phyloP scores from a whole-genome alignment of 2,329 filamentous ascomycete genomes.

The Rhynchosporium secalis region DNA sequence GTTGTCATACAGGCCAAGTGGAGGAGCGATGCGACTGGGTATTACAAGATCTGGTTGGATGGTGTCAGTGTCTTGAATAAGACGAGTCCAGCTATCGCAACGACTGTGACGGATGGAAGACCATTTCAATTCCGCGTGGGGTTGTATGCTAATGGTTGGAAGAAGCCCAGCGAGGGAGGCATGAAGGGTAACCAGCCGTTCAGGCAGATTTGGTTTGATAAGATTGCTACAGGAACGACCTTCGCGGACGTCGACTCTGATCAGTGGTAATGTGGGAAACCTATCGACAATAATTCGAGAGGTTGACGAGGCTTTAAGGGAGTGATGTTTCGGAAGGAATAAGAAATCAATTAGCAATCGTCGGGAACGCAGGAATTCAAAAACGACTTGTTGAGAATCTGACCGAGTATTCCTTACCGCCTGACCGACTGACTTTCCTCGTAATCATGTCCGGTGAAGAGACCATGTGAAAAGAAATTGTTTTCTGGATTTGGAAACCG shows the following conservation, averaged over 20 bases:
- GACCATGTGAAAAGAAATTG: no score
- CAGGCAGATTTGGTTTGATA: conserved; percentile 52
- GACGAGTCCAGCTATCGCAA: conserved; percentile 41
- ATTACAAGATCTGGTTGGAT: conserved; percentile 50
- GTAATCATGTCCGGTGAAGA: no score
- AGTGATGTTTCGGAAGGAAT: no score
- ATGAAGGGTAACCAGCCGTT: conserved; percentile 45
- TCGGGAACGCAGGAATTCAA: no score
- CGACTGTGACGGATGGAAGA: conserved; percentile 47
- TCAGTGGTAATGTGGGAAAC: conserved; percentile 26
- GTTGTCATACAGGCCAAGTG: conserved; percentile 49
- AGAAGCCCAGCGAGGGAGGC: conserved; percentile 42
- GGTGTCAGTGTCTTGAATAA: conserved; percentile 47
- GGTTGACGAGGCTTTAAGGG: no score
- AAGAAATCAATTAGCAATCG: no score
- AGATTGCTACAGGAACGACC: conserved; percentile 47
- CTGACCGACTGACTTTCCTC: no score
- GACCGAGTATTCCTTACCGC: no score
- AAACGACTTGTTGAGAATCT: no score
- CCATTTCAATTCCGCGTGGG: conserved; percentile 50
- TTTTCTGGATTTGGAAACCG: no score
- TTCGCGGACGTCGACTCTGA: conserved; percentile 44
- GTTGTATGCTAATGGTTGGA: conserved; percentile 52
- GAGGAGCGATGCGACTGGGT: conserved; percentile 47
- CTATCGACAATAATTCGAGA: no score